Evolutionary conservation across 1,284 basidiomycete genomes (phyloP), one percentile per base, ranked within the genome.

Genomic region (Marasmius tenuissimus): DNA sequence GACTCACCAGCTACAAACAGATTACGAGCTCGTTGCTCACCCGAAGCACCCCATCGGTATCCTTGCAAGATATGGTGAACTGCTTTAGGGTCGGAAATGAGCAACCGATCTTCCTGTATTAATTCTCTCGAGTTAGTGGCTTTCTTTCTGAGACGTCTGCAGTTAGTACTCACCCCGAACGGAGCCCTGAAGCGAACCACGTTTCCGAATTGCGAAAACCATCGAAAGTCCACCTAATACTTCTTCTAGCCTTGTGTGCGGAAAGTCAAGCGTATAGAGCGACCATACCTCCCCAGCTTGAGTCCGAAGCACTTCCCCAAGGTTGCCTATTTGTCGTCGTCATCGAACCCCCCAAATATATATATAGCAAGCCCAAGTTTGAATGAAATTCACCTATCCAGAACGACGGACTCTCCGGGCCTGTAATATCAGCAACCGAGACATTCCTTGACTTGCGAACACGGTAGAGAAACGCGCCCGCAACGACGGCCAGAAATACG

Each of bases 61-160:
- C 59, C 66, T 2, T 63, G 66, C 14, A 61, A 39, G 42, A 68
- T 65, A 39, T 67, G 61, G 27, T 65, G 67, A 5, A 68, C 35
- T 10, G 67, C 67, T 50, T 66, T 68, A 27, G 67, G 66, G 38
- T 67, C 66, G 5, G 60, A 55, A 18, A 68, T 35, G 38, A 65
- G 42, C 9, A 68, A 45, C 10, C 63, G 45, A 57, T 70, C 69
- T 37, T 60, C 45, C 61, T 63, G 8, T 3, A 27, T 27, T 4
- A 27, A 27, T 4, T 2, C 27, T 27, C n/a, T 27, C 27, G 27
- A 27, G 27, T 27, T 27, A 27, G 27, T 27, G 2, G 27, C 27
- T 27, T 27, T 4, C 27, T 27, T 4, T 27, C 2, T 4, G 27
- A 27, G 27, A 27, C 27, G 27, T 27, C 27, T 27, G 27, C 27